Evolutionary conservation across 345 rosid species (phyloP).

Genomic region (Raphanus raphanistrum): DNA sequence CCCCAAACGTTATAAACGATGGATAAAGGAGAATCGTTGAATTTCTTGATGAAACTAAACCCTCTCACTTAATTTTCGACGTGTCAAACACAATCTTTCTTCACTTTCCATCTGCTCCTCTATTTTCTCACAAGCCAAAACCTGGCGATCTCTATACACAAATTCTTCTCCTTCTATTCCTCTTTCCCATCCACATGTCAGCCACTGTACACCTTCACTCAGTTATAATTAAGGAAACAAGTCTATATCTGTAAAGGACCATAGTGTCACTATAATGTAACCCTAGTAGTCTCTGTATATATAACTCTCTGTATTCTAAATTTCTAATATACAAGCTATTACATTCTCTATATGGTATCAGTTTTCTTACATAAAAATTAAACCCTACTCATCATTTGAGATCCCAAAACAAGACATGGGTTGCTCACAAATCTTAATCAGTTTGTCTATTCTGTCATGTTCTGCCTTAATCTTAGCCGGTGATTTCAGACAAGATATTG

Average conservation of each 20-base stretch:
- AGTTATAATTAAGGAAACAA: neutral
- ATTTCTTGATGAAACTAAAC: constrained; percentile 3
- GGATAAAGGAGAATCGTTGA: constrained; percentile 21
- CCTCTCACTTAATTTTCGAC: neutral
- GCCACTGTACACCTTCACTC: constrained; percentile 3
- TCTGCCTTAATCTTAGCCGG: constrained; percentile 26
- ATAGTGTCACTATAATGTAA: no score
- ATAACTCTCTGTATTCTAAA: no score
- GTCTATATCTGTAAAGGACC: no score
- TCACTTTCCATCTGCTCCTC: constrained; percentile 23
- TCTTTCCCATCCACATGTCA: constrained; percentile 18
- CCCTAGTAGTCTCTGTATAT: no score
- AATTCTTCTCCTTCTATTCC: constrained; percentile 26
- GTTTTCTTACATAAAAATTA: neutral
- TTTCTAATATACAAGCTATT: no score
- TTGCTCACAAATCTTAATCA: constrained; percentile 22
- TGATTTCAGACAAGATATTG: constrained; percentile 42
- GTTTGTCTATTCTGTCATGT: constrained; percentile 16
- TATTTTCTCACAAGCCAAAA: neutral
- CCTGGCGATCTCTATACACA: constrained; percentile 24
- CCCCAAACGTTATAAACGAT: constrained; percentile 2
- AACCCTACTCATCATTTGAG: neutral
- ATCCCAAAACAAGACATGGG: constrained; percentile 18
- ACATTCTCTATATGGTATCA: neutral
- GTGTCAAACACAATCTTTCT: constrained; percentile 16